Base-by-base conservation (phyloP, 495 filamentous ascomycete genomes). In the Aspergillus bertholletiae region DNA sequence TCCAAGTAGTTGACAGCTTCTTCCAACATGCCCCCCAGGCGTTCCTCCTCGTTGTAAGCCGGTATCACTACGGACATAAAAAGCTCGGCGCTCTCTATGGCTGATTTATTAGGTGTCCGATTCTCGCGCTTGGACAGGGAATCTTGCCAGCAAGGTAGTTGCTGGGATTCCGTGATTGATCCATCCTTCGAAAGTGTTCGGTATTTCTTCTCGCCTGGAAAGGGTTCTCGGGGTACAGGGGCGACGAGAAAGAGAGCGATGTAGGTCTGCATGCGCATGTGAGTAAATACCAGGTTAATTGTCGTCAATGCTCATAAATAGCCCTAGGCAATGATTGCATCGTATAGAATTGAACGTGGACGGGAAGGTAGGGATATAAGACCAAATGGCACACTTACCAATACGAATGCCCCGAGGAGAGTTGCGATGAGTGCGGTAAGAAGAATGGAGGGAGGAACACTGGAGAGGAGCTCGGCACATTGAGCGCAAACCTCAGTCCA, bases 21-120 rank as follows among this genome's bases (percentile, higher is more conserved):
- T 58, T 92, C 85, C 17, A 99, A 77, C 81, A 96, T 96, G 8
- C 84, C 84, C 7, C 80, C 75, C 18, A 99, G 76, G 13, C 94
- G 84, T 52, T 89, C 80, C 58, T 90, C 84, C 60, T 99, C 94
- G 68, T 99, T 97, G 77, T 90, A 99, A 6, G 94, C 94, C 0
- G 94, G 94, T 45, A 98, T 87, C 3, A 98, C 90, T 3, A 97
- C 84, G 49, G 88, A 93, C 77, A 98, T 84, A 66, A 82, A 82
- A 8, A 90, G 61, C 21, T 85, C 80, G 0, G 85, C 72, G 5
- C 81, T 70, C 30, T 76, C 71, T 2, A 75, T 61, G 9, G 68
- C 17, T 51, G 72, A 57, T 60, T 64, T 52, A 61, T 72, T 50
- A 56, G 56, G 27, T 27, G 35, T 46, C 34, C 32, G 51, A 17